A percentile compares a stretch with the other conserved stretches of the same genome.
These are phyloP conservation scores for Rubroshorea leprosula DNA, from an alignment of 345 rosid species.

Conservation along the genomic window DNA sequence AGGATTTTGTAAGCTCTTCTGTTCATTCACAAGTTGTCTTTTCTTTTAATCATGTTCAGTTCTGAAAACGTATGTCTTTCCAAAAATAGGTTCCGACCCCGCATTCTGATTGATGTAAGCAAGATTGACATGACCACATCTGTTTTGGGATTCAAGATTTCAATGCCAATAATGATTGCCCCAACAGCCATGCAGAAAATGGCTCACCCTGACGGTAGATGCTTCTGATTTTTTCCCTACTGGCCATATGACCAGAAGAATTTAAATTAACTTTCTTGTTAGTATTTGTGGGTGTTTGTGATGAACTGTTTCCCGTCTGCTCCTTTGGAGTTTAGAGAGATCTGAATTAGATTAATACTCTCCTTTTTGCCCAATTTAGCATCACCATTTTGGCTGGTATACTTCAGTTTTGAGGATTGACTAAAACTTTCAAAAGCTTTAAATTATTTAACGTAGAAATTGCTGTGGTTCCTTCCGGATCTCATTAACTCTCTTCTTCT, in stretches of 20 bases:
- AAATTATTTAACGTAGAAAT: no score
- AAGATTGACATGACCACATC: slow-evolving; percentile 66
- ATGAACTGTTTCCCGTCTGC: neutral
- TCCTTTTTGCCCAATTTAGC: neutral
- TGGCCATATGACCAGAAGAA: no score
- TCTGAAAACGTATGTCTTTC: slow-evolving; percentile 3
- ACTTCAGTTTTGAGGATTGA: no score
- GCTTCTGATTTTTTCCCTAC: neutral
- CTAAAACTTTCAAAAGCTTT: no score
- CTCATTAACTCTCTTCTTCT: neutral
- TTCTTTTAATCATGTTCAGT: neutral
- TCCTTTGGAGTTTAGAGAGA: neutral
- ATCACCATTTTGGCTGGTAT: no score
- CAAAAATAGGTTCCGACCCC: slow-evolving; percentile 70
- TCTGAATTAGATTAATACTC: no score
- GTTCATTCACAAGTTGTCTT: neutral
- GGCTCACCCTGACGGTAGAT: slow-evolving; percentile 89
- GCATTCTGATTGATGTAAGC: slow-evolving; percentile 85
- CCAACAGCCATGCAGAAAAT: slow-evolving; percentile 97
- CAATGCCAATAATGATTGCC: slow-evolving; percentile 97
- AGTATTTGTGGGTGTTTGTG: neutral
- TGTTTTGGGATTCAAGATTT: slow-evolving; percentile 78
- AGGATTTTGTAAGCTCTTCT: slow-evolving; percentile 60
- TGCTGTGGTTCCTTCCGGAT: neutral
- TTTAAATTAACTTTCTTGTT: slow-evolving; percentile 1